Base-by-base conservation (phyloP, 306 rosid species). In the Citrullus amarus region DNA sequence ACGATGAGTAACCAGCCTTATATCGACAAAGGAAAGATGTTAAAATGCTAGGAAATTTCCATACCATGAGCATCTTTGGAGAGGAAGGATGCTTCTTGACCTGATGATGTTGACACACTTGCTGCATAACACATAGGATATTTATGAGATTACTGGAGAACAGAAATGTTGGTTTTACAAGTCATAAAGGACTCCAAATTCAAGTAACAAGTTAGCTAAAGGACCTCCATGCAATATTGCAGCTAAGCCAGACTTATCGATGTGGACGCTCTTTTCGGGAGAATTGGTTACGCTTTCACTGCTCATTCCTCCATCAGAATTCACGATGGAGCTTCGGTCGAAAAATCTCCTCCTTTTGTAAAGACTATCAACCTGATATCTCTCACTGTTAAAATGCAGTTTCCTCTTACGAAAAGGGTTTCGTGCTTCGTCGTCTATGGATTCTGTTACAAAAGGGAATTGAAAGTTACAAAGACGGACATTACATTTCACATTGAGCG, bases 31-130 rank as follows among this genome's bases (percentile, higher is more conserved):
- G 59, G 71, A 85, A 53, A 28, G 41, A 63, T 54, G 38, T 34
- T n/a, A 5, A 58, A 63, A 54, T 75, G 59, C 54, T 78, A 41
- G 39, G 60, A 43, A 77, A 46, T 39, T 65, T 48, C 17, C 68
- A 63, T 90, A 95, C 98, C 97, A 28, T 85, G 91, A 86, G 98
- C 84, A 84, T 87, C 91, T 85, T 86, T 83, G 39, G 91, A 81
- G 62, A 20, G 84, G 78, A 83, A 82, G 57, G 92, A 78, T 59
- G 87, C 72, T 78, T 85, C 83, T 79, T 67, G 86, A 60, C 84
- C 86, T 36, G 88, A 78, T 82, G 88, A 74, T 63, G 88, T 73
- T 34, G 75, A 55, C 61, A 79, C 81, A 66, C 50, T 86, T 39
- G 75, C 91, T 83, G 89, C 86, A 84, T 2, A 71, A 46, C 51